Evolutionary conservation across 164 flowering plant species (phyloP), one percentile per base, ranked within the genome.

Genomic region (Berberis vulgaris): DNA sequence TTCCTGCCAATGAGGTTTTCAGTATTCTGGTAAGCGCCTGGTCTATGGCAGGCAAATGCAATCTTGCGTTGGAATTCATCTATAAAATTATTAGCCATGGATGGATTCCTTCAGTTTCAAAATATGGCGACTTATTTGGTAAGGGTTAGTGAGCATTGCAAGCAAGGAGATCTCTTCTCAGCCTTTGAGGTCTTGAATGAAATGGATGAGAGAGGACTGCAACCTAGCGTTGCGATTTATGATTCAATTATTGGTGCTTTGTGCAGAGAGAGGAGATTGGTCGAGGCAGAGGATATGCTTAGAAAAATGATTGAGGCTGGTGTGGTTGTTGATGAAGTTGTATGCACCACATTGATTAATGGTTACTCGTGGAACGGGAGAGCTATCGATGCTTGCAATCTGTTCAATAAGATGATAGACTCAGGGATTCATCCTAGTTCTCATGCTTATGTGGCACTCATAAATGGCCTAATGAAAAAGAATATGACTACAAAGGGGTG

Each of bases 161-260:
- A 73, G 54, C 69, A 10, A n/a, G 76, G 80, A 26, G 82, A 85
- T 53, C 41, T 74, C 12, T 76, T 40, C 3, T 73, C 71, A 5
- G 87, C 86, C 2, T 65, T 80, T 61, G 59, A 61, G 59, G 39
- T 77, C 41, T 63, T 87, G 45, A 72, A 77, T 54, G 69, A 78
- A 63, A 79, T 85, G 81, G 62, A 63, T 43, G 74, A 73, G 65
- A 71, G 65, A 53, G 83, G 88, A 64, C n/a, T 84, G 60, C 74
- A 67, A 57, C 91, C 89, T 41, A 74, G 65, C 71, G 84, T 85
- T 71, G 86, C 87, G 45, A 79, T 84, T 53, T 87, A 84, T 76
- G 76, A 81, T 60, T 59, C 80, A 0, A 80, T 87, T 13, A 79
- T 87, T 6, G 67, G 77, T 65, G 70, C 72, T 67, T 65, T 87